phyloP scores from a whole-genome alignment of 2,329 filamentous ascomycete genomes.

The Pyrenochaeta sp. region DNA sequence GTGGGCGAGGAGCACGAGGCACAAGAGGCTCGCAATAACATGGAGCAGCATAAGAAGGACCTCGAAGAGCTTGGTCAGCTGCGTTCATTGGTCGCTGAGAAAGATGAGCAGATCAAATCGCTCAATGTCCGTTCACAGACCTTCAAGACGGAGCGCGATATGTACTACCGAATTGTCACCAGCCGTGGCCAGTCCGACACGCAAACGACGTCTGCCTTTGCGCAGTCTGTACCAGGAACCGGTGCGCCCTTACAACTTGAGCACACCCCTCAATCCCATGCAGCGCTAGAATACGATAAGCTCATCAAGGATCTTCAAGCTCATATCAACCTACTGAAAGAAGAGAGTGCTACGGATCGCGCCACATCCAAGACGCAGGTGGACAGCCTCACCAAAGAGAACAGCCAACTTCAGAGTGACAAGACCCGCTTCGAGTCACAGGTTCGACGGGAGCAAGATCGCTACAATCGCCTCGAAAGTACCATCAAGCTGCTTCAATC shows the following conservation, averaged over 20 bases:
- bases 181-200: conserved; percentile 66
- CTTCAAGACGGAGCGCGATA: conserved; percentile 94
- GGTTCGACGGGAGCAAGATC: conserved; percentile 79
- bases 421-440: conserved; percentile 83
- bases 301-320: conserved; percentile 86
- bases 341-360: conserved; percentile 83
- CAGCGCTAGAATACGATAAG: conserved; percentile 75
- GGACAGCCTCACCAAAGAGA: conserved; percentile 81
- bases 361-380: conserved; percentile 85
- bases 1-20: conserved; percentile 91
- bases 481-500: conserved; percentile 85
- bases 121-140: conserved; percentile 87
- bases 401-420: conserved; percentile 82
- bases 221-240: conserved; percentile 25
- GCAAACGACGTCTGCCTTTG: conserved; percentile 26
- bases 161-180: conserved; percentile 94
- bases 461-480: conserved; percentile 87
- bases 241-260: conserved; percentile 23
- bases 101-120: conserved; percentile 83
- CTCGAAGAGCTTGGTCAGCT: conserved; percentile 77
- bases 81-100: conserved; percentile 76
- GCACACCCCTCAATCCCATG: conserved; percentile 61
- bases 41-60: conserved; percentile 63
- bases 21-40: conserved; percentile 76
- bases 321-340: conserved; percentile 88